These are phyloP conservation scores for Fusarium coffeatum DNA, from an alignment of 2,329 filamentous ascomycete genomes.

Conservation along the genomic window DNA sequence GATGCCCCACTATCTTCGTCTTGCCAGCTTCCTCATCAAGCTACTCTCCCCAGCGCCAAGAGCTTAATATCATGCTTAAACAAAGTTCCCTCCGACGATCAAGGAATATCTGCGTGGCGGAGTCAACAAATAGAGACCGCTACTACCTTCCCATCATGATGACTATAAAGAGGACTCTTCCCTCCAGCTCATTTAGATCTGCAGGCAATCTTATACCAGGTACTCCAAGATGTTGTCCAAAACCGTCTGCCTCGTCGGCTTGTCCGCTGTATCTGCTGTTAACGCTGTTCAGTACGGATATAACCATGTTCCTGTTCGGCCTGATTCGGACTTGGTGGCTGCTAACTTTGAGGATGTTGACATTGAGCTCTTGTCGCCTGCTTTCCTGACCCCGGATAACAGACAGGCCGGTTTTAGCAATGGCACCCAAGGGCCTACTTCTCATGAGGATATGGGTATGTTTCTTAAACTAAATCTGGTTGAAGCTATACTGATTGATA, in stretches of 20 bases:
- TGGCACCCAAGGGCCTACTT: constrained; percentile 35
- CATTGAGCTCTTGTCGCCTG: constrained; percentile 21
- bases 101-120: constrained; percentile 2
- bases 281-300: constrained; percentile 33
- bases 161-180: constrained; percentile 16
- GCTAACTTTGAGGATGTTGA: constrained; percentile 37
- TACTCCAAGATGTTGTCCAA: constrained; percentile 4
- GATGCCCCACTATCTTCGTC: constrained; percentile 16
- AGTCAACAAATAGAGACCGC: constrained; percentile 30
- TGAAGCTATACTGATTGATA: not conserved
- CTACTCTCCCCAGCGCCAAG: constrained; percentile 33
- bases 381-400: constrained; percentile 2
- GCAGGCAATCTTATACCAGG: not conserved
- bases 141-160: not conserved
- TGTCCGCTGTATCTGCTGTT: constrained; percentile 11
- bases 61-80: constrained; percentile 26
- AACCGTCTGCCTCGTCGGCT: not conserved
- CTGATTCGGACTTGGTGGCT: constrained; percentile 19
- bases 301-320: constrained; percentile 13
- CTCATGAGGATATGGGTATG: constrained; percentile 29
- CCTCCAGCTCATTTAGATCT: fast-evolving
- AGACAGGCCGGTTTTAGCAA: constrained; percentile 23
- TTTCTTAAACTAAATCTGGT: fast-evolving
- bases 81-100: not conserved
- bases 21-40: constrained; percentile 34